phyloP scores from a whole-genome alignment of 2,329 filamentous ascomycete species.

The Verticillium dahliae region DNA sequence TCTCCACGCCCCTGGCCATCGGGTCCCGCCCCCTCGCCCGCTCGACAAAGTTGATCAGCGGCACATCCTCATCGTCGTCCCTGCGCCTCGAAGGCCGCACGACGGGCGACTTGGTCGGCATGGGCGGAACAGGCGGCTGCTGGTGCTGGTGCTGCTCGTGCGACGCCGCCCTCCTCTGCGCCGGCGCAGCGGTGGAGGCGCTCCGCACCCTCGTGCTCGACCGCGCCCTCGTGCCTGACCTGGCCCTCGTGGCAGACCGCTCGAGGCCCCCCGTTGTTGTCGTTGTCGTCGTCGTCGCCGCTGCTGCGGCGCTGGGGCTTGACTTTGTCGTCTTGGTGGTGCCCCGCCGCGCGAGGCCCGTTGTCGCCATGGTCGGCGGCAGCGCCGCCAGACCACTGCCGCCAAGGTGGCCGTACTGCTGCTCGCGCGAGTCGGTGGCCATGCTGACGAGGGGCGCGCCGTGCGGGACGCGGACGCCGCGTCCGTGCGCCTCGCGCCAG shows the following conservation, averaged over 20 bases:
- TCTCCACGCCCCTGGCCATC: not conserved
- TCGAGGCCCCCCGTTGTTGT: not conserved
- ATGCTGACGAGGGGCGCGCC: slow-evolving; percentile 41
- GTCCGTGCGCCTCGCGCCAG: slow-evolving; percentile 44
- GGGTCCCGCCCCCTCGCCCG: slow-evolving; percentile 7
- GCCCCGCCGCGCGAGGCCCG: not conserved
- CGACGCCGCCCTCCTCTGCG: slow-evolving; percentile 8
- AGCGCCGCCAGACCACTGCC: not conserved
- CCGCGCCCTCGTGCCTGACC: not conserved
- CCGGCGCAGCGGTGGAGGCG: slow-evolving; percentile 6
- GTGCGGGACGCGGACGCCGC: slow-evolving; percentile 31
- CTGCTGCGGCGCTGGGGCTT: not conserved
- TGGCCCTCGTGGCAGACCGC: not conserved
- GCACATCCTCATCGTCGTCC: slow-evolving; percentile 11
- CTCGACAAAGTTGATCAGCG: slow-evolving; percentile 12
- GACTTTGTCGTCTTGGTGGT: slow-evolving; percentile 3
- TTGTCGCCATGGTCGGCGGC: not conserved
- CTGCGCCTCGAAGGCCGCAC: slow-evolving; percentile 4
- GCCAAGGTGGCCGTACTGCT: not conserved
- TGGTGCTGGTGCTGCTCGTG: slow-evolving; percentile 4
- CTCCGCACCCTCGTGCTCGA: slow-evolving; percentile 4
- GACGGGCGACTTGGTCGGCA: slow-evolving; percentile 1
- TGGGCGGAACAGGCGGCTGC: slow-evolving; percentile 9
- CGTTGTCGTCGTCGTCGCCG: too few species aligned
- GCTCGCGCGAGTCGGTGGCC: slow-evolving; percentile 22